Conservation (phyloP, 106 monocot species). For the Dioscorea zingiberensis region DNA sequence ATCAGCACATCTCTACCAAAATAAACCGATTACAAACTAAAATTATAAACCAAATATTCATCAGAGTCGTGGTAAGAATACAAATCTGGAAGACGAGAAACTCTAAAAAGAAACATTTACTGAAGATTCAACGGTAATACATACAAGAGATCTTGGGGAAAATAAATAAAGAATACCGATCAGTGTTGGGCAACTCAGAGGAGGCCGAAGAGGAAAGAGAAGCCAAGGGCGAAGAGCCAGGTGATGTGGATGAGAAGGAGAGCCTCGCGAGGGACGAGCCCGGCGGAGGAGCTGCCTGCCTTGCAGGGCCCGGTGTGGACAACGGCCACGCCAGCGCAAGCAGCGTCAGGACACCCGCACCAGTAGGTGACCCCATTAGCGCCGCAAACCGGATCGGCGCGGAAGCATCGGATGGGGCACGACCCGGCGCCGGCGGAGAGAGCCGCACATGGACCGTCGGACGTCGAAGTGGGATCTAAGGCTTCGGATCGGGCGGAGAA, state of each 20-base stretch:
- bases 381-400: conserved; percentile 67
- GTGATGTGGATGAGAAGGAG: conserved; percentile 84
- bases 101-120: too few relatives aligned
- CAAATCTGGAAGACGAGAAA: too few relatives aligned
- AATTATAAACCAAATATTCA: too few relatives aligned
- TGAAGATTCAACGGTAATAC: too few relatives aligned
- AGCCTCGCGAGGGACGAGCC: conserved; percentile 60
- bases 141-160: too few relatives aligned
- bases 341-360: conserved; percentile 74
- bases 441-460: conserved; percentile 16
- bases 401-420: conserved; percentile 60
- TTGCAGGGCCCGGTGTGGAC: conserved; percentile 59
- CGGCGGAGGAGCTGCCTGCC: conserved; percentile 20
- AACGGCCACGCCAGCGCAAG: conserved; percentile 57
- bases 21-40: too few relatives aligned
- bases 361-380: conserved; percentile 64
- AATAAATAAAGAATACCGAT: too few relatives aligned
- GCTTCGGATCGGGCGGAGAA: too few relatives aligned
- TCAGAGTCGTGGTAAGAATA: too few relatives aligned
- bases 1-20: too few relatives aligned
- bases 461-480: neutral
- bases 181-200: conserved; percentile 24
- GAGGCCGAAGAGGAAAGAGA: conserved; percentile 66
- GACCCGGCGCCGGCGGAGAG: neutral
- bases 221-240: conserved; percentile 81